These are phyloP conservation scores for Ceratobasidium sp. DNA, from an alignment of 1,284 basidiomycete species.

Conservation along the genomic window DNA sequence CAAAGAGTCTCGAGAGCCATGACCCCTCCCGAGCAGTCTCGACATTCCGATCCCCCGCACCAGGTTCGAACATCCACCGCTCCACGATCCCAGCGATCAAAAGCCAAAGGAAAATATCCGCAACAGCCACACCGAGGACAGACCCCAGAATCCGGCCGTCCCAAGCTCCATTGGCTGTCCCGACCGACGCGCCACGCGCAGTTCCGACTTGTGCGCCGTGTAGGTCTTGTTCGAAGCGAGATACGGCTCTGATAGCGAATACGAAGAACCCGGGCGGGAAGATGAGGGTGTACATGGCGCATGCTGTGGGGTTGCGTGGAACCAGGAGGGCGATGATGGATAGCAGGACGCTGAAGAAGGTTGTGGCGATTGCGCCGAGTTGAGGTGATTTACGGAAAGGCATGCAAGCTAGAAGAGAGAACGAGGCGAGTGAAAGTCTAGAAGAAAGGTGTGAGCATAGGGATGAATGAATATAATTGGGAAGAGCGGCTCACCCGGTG, in stretches of 20 bases:
- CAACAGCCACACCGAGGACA: conserved; percentile 71
- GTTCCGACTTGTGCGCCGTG: not conserved
- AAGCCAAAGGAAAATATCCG: conserved; percentile 79
- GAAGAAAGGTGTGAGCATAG: conserved; percentile 17
- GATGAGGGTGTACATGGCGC: conserved; percentile 73
- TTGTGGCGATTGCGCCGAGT: conserved; percentile 75
- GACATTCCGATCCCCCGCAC: conserved; percentile 45
- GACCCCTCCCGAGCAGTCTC: conserved; percentile 48
- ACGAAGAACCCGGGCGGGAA: conserved; percentile 82
- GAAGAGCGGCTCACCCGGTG: conserved; percentile 61
- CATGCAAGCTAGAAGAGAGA: conserved; percentile 75
- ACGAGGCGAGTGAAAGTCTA: conserved; percentile 71
- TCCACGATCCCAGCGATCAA: conserved; percentile 72
- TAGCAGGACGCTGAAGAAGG: conserved; percentile 73
- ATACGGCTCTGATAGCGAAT: conserved; percentile 62
- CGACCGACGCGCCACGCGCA: not conserved
- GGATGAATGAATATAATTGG: not conserved
- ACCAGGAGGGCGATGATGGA: conserved; percentile 77
- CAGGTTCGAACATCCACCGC: conserved; percentile 68
- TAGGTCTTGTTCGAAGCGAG: conserved; percentile 18
- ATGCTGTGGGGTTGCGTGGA: conserved; percentile 61
- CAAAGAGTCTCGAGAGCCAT: conserved; percentile 49
- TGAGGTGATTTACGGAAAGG: conserved; percentile 81
- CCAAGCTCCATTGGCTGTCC: not conserved
- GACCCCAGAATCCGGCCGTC: conserved; percentile 68